Conservation (phyloP, 2,329 filamentous ascomycete species). For the Aspergillus pseudoglaucus region DNA sequence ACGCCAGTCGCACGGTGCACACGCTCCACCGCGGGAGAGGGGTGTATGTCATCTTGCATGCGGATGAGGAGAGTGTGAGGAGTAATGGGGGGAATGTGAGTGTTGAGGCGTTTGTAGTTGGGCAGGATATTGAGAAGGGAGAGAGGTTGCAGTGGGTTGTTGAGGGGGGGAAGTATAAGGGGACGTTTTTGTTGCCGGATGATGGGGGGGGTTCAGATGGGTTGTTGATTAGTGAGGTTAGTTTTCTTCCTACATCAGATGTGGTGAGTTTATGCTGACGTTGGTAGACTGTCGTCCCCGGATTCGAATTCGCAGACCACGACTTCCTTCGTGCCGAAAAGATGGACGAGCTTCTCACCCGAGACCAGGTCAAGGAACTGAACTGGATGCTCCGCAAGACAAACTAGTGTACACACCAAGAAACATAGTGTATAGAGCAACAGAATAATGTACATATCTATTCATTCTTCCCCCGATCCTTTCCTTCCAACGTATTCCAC, state of each 20-base stretch:
- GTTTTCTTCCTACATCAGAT: conserved; percentile 7
- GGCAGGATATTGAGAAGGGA: conserved; percentile 49
- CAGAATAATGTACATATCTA: background rate
- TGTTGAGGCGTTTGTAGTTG: conserved; percentile 61
- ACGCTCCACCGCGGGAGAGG: conserved; percentile 59
- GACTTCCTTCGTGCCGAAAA: conserved; percentile 54
- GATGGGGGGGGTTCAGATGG: conserved; percentile 39
- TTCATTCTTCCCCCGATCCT: conserved; percentile 5
- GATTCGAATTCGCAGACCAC: conserved; percentile 62
- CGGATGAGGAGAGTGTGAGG: conserved; percentile 35
- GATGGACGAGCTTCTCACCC: conserved; percentile 48
- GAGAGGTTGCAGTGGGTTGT: conserved; percentile 64
- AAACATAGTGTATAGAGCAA: background rate
- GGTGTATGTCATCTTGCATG: conserved; percentile 59
- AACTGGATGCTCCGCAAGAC: conserved; percentile 21
- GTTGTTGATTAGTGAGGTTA: conserved; percentile 57
- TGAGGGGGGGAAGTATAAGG: conserved; percentile 62
- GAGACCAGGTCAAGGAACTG: conserved; percentile 46
- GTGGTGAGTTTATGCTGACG: background rate
- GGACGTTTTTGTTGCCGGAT: conserved; percentile 53
- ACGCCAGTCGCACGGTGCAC: conserved; percentile 57
- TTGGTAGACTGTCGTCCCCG: conserved; percentile 54
- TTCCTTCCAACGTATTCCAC: conserved; percentile 62
- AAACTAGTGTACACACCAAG: background rate
- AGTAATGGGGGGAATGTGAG: conserved; percentile 33